Base-by-base conservation (phyloP, 2,329 filamentous ascomycete species). In the Trichoderma semiorbis region DNA sequence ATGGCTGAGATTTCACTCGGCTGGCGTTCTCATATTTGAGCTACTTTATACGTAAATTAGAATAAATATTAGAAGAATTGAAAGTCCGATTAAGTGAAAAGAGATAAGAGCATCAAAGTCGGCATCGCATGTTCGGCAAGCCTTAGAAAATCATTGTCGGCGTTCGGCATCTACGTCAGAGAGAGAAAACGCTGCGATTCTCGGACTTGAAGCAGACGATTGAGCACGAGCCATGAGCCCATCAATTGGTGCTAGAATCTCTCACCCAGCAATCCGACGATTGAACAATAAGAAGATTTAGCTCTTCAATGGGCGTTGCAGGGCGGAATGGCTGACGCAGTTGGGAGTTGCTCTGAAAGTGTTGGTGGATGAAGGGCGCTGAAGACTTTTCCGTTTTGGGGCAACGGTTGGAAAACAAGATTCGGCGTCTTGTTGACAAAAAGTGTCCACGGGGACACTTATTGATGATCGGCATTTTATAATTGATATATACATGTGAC, bases 121-220 rank as follows among this genome's bases (percentile, higher is more conserved):
- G 47, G 34, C 28, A 36, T 66, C 47, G 47, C 47, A 66, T 21
- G 18, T 57, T 66, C 63, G 63, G 63, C 21, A 39, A 47, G 3
- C 30, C 8, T 11, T n/a, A 10, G 43, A 47, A 47, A 11, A 69
- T 69, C 55, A 69, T 69, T 12, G n/a, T 57, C 66, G 66, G 66
- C 66, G 16, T 69, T 69, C 66, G 66, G 66, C 66, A 69, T 69
- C 53, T 69, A 60, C 66, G 66, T 61, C 66, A 50, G 55, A 61
- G 34, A 28, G 21, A 39, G 16, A 57, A 18, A n/a, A 12, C 2
- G 18, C 8, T 57, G 63, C 30, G 26, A 36, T 26, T 39, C 18
- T n/a, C 63, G 12, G 50, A 24, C 21, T 55, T 21, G 5, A 57
- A 26, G 43, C 36, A 26, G 34, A 43, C 12, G 53, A 21, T 32